A percentile compares a stretch with the other conserved stretches of the same genome.
Evolutionary conservation across 495 filamentous ascomycete species (phyloP).

Genomic region (Tricharina praecox): DNA sequence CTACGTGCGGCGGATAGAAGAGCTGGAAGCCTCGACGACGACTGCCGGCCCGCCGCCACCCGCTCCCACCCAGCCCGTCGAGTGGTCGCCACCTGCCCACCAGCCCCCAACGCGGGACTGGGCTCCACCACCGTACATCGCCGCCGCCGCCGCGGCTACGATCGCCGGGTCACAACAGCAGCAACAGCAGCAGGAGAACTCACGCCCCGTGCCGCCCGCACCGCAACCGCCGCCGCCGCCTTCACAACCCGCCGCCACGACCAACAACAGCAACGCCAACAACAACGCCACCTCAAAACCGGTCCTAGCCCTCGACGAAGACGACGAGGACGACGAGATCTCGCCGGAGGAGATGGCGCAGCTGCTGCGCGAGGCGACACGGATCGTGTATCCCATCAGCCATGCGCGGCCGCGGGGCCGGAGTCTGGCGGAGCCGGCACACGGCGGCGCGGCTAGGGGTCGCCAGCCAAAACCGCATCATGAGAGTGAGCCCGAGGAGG

Average conservation of each 20-base stretch:
- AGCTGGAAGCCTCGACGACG: constrained; percentile 1
- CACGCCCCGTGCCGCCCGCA: background rate
- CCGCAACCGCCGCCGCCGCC: background rate
- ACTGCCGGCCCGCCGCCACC: background rate
- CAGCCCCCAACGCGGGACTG: background rate
- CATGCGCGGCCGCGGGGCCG: background rate
- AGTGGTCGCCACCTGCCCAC: background rate
- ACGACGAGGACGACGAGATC: constrained; percentile 1
- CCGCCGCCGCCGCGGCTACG: background rate
- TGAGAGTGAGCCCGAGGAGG: background rate
- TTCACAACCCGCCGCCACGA: background rate
- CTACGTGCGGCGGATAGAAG: background rate
- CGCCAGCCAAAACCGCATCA: no score
- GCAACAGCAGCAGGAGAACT: background rate
- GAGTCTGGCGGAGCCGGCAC: background rate
- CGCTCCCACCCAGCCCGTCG: background rate
- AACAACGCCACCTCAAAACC: background rate
- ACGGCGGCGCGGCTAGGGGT: background rate
- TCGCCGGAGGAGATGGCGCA: background rate
- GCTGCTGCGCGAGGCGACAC: constrained; percentile 4
- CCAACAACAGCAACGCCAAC: no score
- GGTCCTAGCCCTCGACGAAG: background rate
- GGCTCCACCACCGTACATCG: background rate
- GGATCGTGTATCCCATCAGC: background rate
- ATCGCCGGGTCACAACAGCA: background rate